Evolutionary conservation across 2,329 filamentous ascomycete genomes (phyloP), one percentile per base, ranked within the genome.

Genomic region (Fusarium sp.): DNA sequence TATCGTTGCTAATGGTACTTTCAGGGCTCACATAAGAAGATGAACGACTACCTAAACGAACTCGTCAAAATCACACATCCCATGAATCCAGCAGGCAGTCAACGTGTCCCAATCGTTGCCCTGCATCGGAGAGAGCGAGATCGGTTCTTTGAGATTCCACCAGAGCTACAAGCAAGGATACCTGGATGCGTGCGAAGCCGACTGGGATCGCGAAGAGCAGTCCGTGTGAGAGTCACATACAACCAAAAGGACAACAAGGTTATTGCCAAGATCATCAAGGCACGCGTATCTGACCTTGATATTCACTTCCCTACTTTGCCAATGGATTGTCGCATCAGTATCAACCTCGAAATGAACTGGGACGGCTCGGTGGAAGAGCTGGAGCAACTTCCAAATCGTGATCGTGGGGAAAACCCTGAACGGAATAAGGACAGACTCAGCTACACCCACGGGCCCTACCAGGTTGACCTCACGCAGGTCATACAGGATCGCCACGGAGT

Each of bases 401-500:
- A 53, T 41, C 49, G 54, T 72, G 81, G 61, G 73, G 85, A 78
- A 77, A 84, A 77, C 33, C 83, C 87, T 11, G 91, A 94, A 76
- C 90, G 95, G 11, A 91, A 90, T 75, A 99, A 99, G 81, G 95
- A 99, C 81, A 90, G 96, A 22, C 85, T 99, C 79, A 97, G 93
- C 79, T 99, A 99, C 82, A 91, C 88, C 14, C 97, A 98, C 80
- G 88, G 94, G 44, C 90, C 90, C 59, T 98, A 97, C 79, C 93
- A 96, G 79, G 88, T 99, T 75, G 96, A 99, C 81, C 85, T 99
- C 55, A 99, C 96, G 0, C 95, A 98, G 80, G 96, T 99, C 45
- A 92, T 90, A 15, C 87, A 86, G 54, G 78, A 76, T 31, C 81
- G 79, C 11, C 79, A 80, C 58, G 81, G 80, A 7, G 84, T 86